A percentile compares a stretch with the other conserved stretches of the same genome.
Conservation (phyloP, 768 basidiomycete species). For the Hygrocybe coccinea region DNA sequence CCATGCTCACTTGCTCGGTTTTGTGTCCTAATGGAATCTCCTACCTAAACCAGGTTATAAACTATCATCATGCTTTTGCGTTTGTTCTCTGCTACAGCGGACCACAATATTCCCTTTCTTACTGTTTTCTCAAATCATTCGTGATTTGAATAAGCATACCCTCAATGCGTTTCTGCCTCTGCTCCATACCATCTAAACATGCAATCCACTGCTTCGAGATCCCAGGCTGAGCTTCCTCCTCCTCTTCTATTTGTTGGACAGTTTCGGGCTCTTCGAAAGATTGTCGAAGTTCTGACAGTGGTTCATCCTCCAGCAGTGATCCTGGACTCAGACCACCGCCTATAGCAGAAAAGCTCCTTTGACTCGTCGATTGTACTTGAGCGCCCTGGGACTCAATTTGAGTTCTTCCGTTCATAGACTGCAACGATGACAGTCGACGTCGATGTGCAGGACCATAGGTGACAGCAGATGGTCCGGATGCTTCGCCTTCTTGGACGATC, state of each 20-base stretch:
- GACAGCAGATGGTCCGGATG: constrained; percentile 21
- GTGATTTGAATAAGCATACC: constrained; percentile 37
- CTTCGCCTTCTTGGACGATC: constrained; percentile 44
- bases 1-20: background rate
- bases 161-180: constrained; percentile 46
- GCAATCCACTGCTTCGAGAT: constrained; percentile 6
- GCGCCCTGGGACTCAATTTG: constrained; percentile 7
- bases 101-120: background rate
- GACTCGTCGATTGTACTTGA: constrained; percentile 16
- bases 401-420: constrained; percentile 10
- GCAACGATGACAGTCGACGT: constrained; percentile 39
- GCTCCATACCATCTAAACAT: constrained; percentile 37
- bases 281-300: constrained; percentile 9
- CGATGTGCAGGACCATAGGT: constrained; percentile 45
- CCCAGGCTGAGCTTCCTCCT: constrained; percentile 14
- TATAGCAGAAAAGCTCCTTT: constrained; percentile 23
- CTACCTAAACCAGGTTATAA: background rate
- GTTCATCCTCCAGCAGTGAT: constrained; percentile 11
- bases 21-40: background rate
- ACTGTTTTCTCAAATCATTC: constrained; percentile 4
- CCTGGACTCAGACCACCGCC: constrained; percentile 17
- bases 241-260: constrained; percentile 21
- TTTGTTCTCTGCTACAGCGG: too few relatives aligned
- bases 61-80: too few relatives aligned
- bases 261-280: constrained; percentile 13